These are phyloP conservation scores for Epichloe gansuensis DNA, from an alignment of 2,329 filamentous ascomycete species.

Conservation along the genomic window DNA sequence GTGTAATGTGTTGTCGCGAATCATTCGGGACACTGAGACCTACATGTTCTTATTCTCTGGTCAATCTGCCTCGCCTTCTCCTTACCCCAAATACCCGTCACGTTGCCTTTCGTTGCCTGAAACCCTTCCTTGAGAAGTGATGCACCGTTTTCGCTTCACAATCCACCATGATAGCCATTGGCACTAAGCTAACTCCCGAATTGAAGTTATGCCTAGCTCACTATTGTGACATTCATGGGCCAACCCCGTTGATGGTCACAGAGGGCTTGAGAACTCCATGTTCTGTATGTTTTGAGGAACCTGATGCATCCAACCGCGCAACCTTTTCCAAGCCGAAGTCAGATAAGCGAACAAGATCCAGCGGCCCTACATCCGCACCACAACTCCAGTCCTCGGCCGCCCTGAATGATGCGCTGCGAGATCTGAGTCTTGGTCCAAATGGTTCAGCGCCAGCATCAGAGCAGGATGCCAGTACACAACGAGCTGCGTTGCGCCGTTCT, in stretches of 20 bases:
- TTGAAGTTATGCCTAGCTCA: conserved; percentile 56
- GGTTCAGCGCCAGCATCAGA: conserved; percentile 31
- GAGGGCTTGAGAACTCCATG: conserved; percentile 51
- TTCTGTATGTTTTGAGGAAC: conserved; percentile 41
- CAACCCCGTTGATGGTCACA: conserved; percentile 57
- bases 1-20: background rate
- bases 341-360: conserved; percentile 28
- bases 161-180: conserved; percentile 15
- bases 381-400: conserved; percentile 22
- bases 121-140: background rate
- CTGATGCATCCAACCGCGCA: conserved; percentile 2
- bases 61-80: background rate
- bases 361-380: conserved; percentile 22
- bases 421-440: conserved; percentile 33
- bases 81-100: background rate
- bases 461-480: conserved; percentile 30
- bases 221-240: conserved; percentile 58
- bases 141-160: background rate
- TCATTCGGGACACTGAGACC: background rate
- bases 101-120: background rate
- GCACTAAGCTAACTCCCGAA: conserved; percentile 19
- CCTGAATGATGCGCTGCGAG: conserved; percentile 34
- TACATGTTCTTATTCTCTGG: background rate
- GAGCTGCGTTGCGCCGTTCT: conserved; percentile 29
- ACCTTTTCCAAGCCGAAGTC: conserved; percentile 9